Base-by-base conservation (phyloP, 495 filamentous ascomycete species). In the Trichoderma gamsii region DNA sequence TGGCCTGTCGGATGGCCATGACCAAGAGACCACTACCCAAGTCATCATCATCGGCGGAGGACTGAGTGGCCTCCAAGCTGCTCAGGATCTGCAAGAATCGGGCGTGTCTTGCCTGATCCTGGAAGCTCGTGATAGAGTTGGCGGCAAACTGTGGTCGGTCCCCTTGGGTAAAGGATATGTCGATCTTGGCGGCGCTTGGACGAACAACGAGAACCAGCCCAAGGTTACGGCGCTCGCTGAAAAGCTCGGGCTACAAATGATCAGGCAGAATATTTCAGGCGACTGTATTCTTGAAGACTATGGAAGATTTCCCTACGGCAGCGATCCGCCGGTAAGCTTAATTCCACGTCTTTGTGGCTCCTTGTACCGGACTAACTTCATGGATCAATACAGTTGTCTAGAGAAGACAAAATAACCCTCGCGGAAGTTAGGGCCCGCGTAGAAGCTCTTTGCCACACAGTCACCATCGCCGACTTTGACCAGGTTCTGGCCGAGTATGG, bases 131-230 rank as follows among this genome's bases (percentile, higher is more conserved):
- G 75, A 83, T 69, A 77, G 80, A 9, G 82, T 86, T 3, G 85
- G 85, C 4, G 85, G 85, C 2, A 84, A 83, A 67, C 81, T 76
- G 0, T 80, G 75, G 74, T 76, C 73, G 21, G 49, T 71, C 3
- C 69, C 69, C 1, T 27, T 56, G 29, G 56, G 35, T 4, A 67
- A 71, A n/a, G 79, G 78, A 21, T 25, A 70, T n/a, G 74, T 77
- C 25, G 83, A 85, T 49, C 67, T 85, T 25, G 84, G 83, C 3
- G 83, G 80, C 1, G 81, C 81, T 4, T 85, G 83, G 83, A 79
- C 85, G 65, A 86, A 85, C 71, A 77, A 82, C 59, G 80, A 76
- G 3, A 83, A 76, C 51, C 84, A 87, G 68, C 71, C 66, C 13
- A 71, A 73, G 41, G 77, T 85, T 16, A 76, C 69, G 65, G 71